Conservation (phyloP, 805 yeast genomes). For the Teunomyces gatunensis region DNA sequence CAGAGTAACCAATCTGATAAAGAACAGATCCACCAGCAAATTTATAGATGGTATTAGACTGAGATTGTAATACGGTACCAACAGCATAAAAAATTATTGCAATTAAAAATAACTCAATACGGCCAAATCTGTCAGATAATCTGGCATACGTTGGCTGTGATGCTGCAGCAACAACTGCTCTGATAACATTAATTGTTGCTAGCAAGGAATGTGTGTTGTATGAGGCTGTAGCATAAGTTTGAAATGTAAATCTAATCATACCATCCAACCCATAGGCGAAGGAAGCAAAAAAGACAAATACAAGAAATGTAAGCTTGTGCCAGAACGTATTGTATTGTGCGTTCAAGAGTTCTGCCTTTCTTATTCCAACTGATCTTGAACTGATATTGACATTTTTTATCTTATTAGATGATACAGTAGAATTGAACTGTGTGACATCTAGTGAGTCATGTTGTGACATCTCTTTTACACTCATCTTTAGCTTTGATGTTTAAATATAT, state of each 20-base stretch:
- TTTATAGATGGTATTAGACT: conserved; percentile 53
- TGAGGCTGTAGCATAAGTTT: conserved; percentile 54
- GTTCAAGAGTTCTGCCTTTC: conserved; percentile 54
- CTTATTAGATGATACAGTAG: neutral
- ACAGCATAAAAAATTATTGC: conserved; percentile 55
- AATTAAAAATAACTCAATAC: conserved; percentile 49
- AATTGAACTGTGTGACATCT: neutral
- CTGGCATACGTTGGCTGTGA: conserved; percentile 64
- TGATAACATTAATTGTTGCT: conserved; percentile 58
- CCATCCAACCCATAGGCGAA: conserved; percentile 62
- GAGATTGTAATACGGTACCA: conserved; percentile 64
- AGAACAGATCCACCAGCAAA: conserved; percentile 65
- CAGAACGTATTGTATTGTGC: conserved; percentile 41
- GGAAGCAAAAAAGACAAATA: conserved; percentile 51
- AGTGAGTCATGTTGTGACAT: neutral
- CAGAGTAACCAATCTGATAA: conserved; percentile 54
- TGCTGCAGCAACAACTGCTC: conserved; percentile 62
- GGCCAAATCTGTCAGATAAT: conserved; percentile 63
- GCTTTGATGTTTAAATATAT: neutral
- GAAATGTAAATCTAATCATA: conserved; percentile 46
- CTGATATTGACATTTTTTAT: neutral
- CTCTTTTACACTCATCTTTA: neutral
- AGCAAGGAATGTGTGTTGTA: conserved; percentile 53
- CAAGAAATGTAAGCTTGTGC: conserved; percentile 42
- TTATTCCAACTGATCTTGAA: conserved; percentile 48